phyloP scores from a whole-genome alignment of 768 basidiomycete species.

The Tricholoma flavovirens region DNA sequence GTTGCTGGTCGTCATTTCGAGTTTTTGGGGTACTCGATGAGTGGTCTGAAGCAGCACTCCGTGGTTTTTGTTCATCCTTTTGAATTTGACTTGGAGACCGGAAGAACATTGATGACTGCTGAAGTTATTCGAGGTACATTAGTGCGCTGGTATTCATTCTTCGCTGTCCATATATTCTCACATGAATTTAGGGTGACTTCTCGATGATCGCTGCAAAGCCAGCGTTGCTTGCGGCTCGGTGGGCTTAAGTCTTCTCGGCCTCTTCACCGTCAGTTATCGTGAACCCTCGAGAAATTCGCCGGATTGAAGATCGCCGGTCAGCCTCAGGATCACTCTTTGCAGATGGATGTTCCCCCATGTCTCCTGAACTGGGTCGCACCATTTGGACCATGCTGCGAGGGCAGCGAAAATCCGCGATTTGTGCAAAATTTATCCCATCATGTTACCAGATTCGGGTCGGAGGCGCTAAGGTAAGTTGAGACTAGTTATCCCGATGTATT shows the following conservation, averaged over 20 bases:
- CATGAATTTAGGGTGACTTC: slow-evolving; percentile 31
- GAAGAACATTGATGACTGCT: slow-evolving; percentile 3
- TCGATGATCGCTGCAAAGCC: slow-evolving; percentile 31
- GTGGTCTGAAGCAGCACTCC: slow-evolving; percentile 43
- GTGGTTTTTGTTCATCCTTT: slow-evolving; percentile 47
- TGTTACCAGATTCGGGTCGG: slow-evolving; percentile 40
- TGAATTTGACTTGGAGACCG: background rate
- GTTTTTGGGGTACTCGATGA: slow-evolving; percentile 50
- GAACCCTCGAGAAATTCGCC: slow-evolving; percentile 26
- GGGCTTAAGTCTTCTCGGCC: slow-evolving; percentile 50
- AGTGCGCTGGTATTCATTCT: background rate
- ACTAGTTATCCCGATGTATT: background rate
- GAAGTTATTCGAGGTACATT: slow-evolving; percentile 5
- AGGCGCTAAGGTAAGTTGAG: slow-evolving; percentile 27
- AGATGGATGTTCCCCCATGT: slow-evolving; percentile 47
- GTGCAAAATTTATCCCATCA: slow-evolving; percentile 24
- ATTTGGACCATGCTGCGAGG: slow-evolving; percentile 33
- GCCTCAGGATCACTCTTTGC: slow-evolving; percentile 33
- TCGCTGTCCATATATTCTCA: background rate
- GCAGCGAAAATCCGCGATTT: slow-evolving; percentile 17
- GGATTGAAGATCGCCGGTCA: slow-evolving; percentile 26
- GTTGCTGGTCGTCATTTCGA: slow-evolving; percentile 41
- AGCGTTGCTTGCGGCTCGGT: slow-evolving; percentile 46
- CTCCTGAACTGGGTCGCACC: slow-evolving; percentile 25
- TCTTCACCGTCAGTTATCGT: slow-evolving; percentile 42